Evolutionary conservation across 768 basidiomycete genomes (phyloP).

Genomic region (Coprinopsis sp.): DNA sequence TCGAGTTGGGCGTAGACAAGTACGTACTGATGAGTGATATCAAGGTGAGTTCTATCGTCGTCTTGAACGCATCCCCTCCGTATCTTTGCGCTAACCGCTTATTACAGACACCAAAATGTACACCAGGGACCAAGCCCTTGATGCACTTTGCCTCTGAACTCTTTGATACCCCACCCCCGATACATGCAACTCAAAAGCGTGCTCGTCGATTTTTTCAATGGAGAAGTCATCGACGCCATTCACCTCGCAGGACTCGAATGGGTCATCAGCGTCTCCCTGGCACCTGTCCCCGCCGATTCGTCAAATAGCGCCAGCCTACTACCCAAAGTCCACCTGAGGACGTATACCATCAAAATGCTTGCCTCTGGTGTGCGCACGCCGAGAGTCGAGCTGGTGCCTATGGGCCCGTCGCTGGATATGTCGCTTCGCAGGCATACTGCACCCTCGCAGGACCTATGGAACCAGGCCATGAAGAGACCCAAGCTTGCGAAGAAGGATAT

Average conservation of each 20-base stretch:
- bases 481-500: conserved; percentile 88
- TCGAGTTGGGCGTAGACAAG: conserved; percentile 85
- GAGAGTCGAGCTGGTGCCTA: conserved; percentile 74
- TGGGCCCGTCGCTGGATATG: conserved; percentile 91
- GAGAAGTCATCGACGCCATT: conserved; percentile 77
- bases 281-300: conserved; percentile 48
- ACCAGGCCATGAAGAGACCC: conserved; percentile 74
- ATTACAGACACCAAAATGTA: conserved; percentile 78
- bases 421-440: conserved; percentile 66
- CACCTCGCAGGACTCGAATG: conserved; percentile 82
- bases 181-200: conserved; percentile 90
- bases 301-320: conserved; percentile 43
- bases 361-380: conserved; percentile 78
- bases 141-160: conserved; percentile 95
- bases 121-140: conserved; percentile 84
- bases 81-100: background rate
- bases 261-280: conserved; percentile 78
- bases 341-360: conserved; percentile 72
- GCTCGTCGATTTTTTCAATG: conserved; percentile 87
- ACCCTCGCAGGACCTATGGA: conserved; percentile 75
- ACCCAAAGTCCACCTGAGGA: conserved; percentile 85
- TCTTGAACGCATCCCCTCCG: background rate
- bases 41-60: conserved; percentile 60
- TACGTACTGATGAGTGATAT: conserved; percentile 77
- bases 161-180: conserved; percentile 91